phyloP scores from a whole-genome alignment of 2,329 filamentous ascomycete genomes.

The Colletotrichum graminicola region DNA sequence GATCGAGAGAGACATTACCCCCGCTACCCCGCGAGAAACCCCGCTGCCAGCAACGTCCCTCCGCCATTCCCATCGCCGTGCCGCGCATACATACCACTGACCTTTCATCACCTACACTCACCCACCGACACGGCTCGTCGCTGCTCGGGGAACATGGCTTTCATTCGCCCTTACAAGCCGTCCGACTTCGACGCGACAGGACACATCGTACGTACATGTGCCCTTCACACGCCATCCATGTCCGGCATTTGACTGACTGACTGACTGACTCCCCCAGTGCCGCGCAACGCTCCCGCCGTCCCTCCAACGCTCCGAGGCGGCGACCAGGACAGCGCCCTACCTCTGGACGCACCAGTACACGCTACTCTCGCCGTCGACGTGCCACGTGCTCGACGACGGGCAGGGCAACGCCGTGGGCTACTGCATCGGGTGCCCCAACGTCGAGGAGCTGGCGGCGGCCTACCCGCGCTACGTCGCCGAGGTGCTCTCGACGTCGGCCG shows the following conservation, averaged over 20 bases:
- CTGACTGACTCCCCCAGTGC: constrained; percentile 53
- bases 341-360: constrained; percentile 66
- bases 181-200: constrained; percentile 57
- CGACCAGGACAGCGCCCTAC: constrained; percentile 58
- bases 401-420: constrained; percentile 60
- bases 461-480: constrained; percentile 55
- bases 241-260: constrained; percentile 1
- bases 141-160: constrained; percentile 54
- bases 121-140: background rate
- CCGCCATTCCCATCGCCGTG: background rate
- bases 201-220: constrained; percentile 56
- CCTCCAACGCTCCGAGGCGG: constrained; percentile 52
- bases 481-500: constrained; percentile 50
- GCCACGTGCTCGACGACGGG: constrained; percentile 64
- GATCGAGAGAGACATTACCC: background rate
- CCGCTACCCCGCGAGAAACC: background rate
- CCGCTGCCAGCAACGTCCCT: background rate
- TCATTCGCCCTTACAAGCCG: constrained; percentile 57
- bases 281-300: constrained; percentile 60
- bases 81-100: background rate
- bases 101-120: background rate
- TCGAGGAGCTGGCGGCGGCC: constrained; percentile 52
- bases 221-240: background rate
- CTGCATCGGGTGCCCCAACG: constrained; percentile 61
- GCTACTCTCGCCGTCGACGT: constrained; percentile 57